Evolutionary conservation across 352 stramenopile species (phyloP), one percentile per base, ranked within the genome.

Genomic region (Phytopythium delawarense): DNA sequence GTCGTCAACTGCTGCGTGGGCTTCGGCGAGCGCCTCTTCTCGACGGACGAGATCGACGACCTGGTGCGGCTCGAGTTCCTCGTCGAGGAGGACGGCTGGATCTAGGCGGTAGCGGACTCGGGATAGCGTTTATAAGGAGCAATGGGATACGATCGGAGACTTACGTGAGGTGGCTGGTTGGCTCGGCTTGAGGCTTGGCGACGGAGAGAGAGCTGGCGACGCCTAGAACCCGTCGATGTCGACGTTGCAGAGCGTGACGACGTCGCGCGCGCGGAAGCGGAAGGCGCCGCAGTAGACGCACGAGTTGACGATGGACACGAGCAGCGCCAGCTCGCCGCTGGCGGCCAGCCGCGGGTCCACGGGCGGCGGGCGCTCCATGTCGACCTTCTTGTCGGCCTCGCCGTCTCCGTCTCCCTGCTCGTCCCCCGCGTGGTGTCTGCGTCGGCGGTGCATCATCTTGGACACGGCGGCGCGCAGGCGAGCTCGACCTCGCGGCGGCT

Each of bases 51-150:
- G 51, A 63, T 92, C 13, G 74, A 76, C 45, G 78, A 92, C 52
- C 68, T 92, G 53, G 79, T 89, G 48, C 81, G 72, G 34, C 75
- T 92, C 54, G 76, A 92, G 76, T 89, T 90, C 63, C 78, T 92
- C 58, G 81, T 91, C 2, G 83, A 92, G 64, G 83, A 92, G 64
- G 83, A 92, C 66, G 83, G 83, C 35, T 92, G 83, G 83, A 89
- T 92, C 58, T 92, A 88, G 51, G 49, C 49, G 11, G 25, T 21
- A 56, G 49, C 12, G 35, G 35, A 40, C 20, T 12, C 21, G 48
- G 23, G 8, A 37, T 56, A 12, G 40, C 20, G 21, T 44, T 49
- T 56, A 59, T 65, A 61, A 68, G 51, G 32, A 56, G 35, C 35
- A 40, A 40, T 40, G 8, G 3, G 9, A 15, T 40, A 15, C 35